A percentile compares a stretch with the other conserved stretches of the same genome.
Evolutionary conservation across 805 yeast species (phyloP).

Genomic region (Yarrowia sp.): DNA sequence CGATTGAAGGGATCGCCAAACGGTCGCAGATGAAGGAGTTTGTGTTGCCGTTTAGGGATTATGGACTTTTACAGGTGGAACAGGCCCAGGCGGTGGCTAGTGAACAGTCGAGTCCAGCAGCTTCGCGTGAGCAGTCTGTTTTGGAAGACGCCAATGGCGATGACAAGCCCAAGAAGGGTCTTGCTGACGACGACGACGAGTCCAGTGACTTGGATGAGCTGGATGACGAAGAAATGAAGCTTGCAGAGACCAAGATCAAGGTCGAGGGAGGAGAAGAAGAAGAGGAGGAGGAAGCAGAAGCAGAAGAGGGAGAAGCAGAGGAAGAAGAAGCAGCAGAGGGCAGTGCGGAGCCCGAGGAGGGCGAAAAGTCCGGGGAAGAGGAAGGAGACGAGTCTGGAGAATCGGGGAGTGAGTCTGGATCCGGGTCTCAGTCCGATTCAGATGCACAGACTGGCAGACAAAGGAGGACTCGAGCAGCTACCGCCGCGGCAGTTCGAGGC

Average conservation of each 20-base stretch:
- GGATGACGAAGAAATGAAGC: conserved; percentile 32
- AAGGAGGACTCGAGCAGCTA: conserved; percentile 29
- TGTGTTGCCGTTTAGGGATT: conserved; percentile 22
- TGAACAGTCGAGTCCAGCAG: conserved; percentile 3
- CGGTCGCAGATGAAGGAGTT: conserved; percentile 36
- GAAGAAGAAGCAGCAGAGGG: not conserved
- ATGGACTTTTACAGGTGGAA: conserved; percentile 21
- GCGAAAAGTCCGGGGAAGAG: not conserved
- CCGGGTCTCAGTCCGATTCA: conserved; percentile 23
- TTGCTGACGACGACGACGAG: conserved; percentile 14
- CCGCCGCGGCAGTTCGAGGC: conserved; percentile 21
- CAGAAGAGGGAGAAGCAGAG: too few relatives aligned
- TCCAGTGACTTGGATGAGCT: conserved; percentile 27
- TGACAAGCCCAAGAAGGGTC: not conserved
- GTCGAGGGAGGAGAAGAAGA: conserved; percentile 6
- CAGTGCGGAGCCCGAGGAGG: conserved; percentile 1
- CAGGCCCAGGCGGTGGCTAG: conserved; percentile 6
- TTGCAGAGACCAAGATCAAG: conserved; percentile 22
- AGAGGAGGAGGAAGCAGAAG: not conserved
- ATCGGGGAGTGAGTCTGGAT: conserved; percentile 11
- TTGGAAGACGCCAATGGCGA: not conserved
- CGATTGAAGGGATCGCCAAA: conserved; percentile 34
- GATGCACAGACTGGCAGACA: conserved; percentile 6
- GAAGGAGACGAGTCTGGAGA: conserved; percentile 8
- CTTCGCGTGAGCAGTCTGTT: conserved; percentile 18